Base-by-base conservation (phyloP, 352 stramenopile species). In the Phytophthora fragariaefolia region DNA sequence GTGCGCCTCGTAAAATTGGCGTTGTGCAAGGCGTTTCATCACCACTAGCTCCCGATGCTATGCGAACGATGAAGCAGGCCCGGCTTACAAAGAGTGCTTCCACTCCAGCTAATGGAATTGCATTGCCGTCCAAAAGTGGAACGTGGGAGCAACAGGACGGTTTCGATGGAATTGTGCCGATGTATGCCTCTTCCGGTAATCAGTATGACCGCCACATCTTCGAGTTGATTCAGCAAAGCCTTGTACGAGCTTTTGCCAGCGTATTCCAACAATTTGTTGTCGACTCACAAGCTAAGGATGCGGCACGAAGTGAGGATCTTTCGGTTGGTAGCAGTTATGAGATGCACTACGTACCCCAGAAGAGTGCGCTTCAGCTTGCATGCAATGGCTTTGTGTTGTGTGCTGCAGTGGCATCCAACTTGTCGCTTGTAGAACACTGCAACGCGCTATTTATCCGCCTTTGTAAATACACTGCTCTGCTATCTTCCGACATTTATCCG, bases 121-220 rank as follows among this genome's bases (percentile, higher is more conserved):
- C 57, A 28, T 15, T 7, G 48, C 12, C 42, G 20, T 5, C n/a
- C 22, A 68, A 64, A 60, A 69, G 54, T 13, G 51, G 30, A 43
- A 50, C 12, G 0, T 58, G 49, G 55, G 30, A 58, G 8, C 50
- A 69, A 12, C 38, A 62, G 24, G 54, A 61, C 58, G 49, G 22
- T n/a, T 56, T 51, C 10, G 38, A 71, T 55, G 63, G 45, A 2
- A 40, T 71, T 24, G 32, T 58, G 40, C 36, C 57, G 22, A 15
- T 62, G 1, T 67, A 62, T 58, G 68, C 36, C 24, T 72, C 48
- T 24, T 71, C 48, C 34, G 51, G 43, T 26, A 73, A 90, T 30
- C 74, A 89, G 46, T 93, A 92, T 46, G 83, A 93, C 26, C 77
- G 73, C 17, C 77, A 92, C 47, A 92, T 93, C 7, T 91, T 89